Evolutionary conservation across 805 yeast genomes (phyloP).

Genomic region (Saccharomycopsis olivae): DNA sequence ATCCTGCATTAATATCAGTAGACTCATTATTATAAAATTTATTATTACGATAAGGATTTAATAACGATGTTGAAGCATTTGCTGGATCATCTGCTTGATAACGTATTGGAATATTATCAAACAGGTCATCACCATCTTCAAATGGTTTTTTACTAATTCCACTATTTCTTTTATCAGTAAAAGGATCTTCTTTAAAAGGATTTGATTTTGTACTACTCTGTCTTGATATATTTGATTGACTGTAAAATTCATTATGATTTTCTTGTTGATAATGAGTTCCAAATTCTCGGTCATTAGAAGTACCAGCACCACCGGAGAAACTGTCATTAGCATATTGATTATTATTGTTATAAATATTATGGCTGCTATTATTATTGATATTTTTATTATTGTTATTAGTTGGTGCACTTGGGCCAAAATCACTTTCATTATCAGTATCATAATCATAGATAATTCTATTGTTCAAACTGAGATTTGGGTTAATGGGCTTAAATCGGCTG

Average conservation of each 20-base stretch:
- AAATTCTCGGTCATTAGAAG: background rate
- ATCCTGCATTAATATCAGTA: slow-evolving; percentile 14
- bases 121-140: slow-evolving; percentile 5
- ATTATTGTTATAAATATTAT: background rate
- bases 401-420: background rate
- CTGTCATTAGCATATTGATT: background rate
- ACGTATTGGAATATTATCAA: slow-evolving; percentile 16
- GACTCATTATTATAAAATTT: slow-evolving; percentile 14
- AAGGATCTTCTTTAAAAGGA: slow-evolving; percentile 19
- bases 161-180: slow-evolving; percentile 11
- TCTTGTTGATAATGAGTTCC: background rate
- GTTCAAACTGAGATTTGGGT: slow-evolving; percentile 17
- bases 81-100: slow-evolving; percentile 5
- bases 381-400: background rate
- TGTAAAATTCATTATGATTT: slow-evolving; percentile 8
- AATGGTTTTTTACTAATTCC: slow-evolving; percentile 1
- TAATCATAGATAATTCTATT: slow-evolving; percentile 18
- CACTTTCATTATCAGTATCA: slow-evolving; percentile 13
- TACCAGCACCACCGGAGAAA: background rate
- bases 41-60: slow-evolving; percentile 16
- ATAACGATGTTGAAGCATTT: slow-evolving; percentile 10
- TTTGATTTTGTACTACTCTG: slow-evolving; percentile 16
- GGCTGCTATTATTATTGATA: background rate
- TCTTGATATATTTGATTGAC: slow-evolving; percentile 8
- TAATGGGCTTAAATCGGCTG: slow-evolving; percentile 7